A percentile compares a stretch with the other conserved stretches of the same genome.
These are phyloP conservation scores for Solioccasus polychromus DNA, from an alignment of 768 basidiomycete genomes.

Conservation along the genomic window DNA sequence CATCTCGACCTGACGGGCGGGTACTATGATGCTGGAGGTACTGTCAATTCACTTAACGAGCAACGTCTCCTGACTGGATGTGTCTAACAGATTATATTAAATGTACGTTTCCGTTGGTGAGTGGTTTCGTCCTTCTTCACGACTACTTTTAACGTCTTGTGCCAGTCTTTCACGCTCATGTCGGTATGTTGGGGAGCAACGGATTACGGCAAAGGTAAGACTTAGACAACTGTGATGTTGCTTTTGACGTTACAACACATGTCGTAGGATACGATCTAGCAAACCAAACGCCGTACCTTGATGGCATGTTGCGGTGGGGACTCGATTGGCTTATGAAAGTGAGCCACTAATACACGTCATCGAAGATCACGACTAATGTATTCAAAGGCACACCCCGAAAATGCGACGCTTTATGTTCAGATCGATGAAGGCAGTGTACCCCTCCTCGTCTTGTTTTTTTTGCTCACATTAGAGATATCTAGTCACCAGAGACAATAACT, in stretches of 20 bases:
- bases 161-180: slow-evolving; percentile 74
- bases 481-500: slow-evolving; percentile 67
- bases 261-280: slow-evolving; percentile 74
- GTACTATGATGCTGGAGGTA: slow-evolving; percentile 92
- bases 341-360: slow-evolving; percentile 11
- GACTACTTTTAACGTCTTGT: neutral
- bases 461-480: slow-evolving; percentile 3
- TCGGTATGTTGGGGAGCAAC: slow-evolving; percentile 89
- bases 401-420: slow-evolving; percentile 72
- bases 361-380: neutral
- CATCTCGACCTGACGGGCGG: slow-evolving; percentile 80
- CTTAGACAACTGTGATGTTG: neutral
- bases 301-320: slow-evolving; percentile 87
- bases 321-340: slow-evolving; percentile 92
- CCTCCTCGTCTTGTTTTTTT: neutral
- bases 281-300: slow-evolving; percentile 87
- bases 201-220: slow-evolving; percentile 72
- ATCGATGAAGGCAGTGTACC: slow-evolving; percentile 54
- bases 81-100: slow-evolving; percentile 74
- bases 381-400: slow-evolving; percentile 72
- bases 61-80: neutral
- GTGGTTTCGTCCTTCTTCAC: slow-evolving; percentile 12
- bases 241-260: neutral
- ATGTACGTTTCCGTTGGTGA: slow-evolving; percentile 78
- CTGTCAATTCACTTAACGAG: slow-evolving; percentile 12